Evolutionary conservation across 768 basidiomycete species (phyloP).

Genomic region (Calocybe gangraenosa): DNA sequence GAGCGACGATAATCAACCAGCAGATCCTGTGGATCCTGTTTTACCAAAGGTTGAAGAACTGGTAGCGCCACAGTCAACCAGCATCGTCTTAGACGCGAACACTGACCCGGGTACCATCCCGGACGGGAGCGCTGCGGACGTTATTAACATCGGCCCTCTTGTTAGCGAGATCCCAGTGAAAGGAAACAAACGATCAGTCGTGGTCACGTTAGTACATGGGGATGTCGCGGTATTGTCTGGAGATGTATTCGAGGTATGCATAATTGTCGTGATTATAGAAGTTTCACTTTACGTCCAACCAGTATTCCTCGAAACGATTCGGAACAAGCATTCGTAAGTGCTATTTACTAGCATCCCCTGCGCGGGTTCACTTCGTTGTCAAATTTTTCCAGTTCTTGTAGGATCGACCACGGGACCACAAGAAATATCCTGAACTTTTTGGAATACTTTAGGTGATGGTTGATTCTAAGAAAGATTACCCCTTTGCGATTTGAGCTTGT

Average conservation of each 20-base stretch:
- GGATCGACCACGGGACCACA: constrained; percentile 7
- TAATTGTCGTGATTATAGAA: not conserved
- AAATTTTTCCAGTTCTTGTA: constrained; percentile 12
- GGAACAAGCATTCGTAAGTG: constrained; percentile 42
- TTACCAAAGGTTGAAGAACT: too few species aligned
- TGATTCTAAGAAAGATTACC: too few species aligned
- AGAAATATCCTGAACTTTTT: too few species aligned
- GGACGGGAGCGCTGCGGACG: too few species aligned
- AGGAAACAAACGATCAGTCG: constrained; percentile 17
- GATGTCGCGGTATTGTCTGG: constrained; percentile 37
- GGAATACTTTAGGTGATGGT: too few species aligned
- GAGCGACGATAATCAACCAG: not conserved
- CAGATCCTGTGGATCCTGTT: too few species aligned
- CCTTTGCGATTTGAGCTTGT: too few species aligned
- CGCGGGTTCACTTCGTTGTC: not conserved
- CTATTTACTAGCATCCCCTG: not conserved
- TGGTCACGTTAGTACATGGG: constrained; percentile 39
- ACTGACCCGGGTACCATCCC: too few species aligned
- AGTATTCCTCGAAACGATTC: constrained; percentile 42
- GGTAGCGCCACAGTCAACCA: too few species aligned
- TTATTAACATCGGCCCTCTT: too few species aligned
- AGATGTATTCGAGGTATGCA: constrained; percentile 37
- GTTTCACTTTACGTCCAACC: constrained; percentile 7
- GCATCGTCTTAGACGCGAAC: too few species aligned
- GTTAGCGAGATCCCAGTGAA: not conserved